Evolutionary conservation across 192 early-diverging fungal genomes (phyloP).

Genomic region (Glomus cerebriforme): DNA sequence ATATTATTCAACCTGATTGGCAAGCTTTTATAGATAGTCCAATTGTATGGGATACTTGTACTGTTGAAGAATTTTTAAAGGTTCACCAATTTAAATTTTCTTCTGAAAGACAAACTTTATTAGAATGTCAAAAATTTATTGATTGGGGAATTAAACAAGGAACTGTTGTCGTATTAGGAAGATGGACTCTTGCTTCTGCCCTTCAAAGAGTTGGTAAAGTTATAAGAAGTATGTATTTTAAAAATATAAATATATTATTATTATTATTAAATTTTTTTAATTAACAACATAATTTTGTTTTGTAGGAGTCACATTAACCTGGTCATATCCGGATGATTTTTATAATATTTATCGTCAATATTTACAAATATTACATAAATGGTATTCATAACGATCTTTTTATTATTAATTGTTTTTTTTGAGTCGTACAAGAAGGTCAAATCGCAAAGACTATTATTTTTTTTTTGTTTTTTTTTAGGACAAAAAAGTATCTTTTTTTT

Average conservation of each 20-base stretch:
- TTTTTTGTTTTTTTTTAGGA: no score
- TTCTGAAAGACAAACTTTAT: not conserved
- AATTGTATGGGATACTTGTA: not conserved
- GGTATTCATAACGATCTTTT: not conserved
- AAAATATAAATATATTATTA: not conserved
- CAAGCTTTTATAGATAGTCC: not conserved
- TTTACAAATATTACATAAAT: not conserved
- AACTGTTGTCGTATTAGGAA: not conserved
- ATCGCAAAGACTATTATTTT: no score
- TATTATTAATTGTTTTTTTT: not conserved
- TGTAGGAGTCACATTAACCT: not conserved
- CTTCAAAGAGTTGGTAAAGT: not conserved
- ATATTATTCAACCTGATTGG: slow-evolving; percentile 1
- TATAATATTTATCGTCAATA: slow-evolving; percentile 9
- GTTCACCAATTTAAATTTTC: not conserved
- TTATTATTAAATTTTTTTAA: not conserved
- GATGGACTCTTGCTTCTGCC: not conserved
- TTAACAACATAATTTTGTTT: not conserved
- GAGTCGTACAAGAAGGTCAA: no score
- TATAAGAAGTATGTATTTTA: not conserved
- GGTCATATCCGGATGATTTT: not conserved
- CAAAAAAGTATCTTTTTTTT: no score
- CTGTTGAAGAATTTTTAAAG: not conserved
- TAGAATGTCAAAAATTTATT: not conserved
- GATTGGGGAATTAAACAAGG: slow-evolving; percentile 25